Evolutionary conservation across 352 stramenopile genomes (phyloP), one percentile per base, ranked within the genome.

Genomic region (Phytophthora foliorum): DNA sequence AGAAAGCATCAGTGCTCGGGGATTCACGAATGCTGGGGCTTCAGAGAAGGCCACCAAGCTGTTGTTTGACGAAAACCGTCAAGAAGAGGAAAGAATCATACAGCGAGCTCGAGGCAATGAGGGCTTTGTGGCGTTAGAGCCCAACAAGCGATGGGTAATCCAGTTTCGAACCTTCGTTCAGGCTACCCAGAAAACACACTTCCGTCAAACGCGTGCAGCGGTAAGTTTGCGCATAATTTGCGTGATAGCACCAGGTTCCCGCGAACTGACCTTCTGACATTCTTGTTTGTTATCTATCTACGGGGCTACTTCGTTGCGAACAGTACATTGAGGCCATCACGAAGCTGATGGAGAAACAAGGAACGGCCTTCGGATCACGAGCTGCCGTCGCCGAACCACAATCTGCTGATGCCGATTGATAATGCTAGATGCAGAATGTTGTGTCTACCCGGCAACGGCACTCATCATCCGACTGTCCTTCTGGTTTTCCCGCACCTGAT

Each of bases 301-400:
- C 8, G 7, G 1, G 29, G 9, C 42, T n/a, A n/a, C n/a, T n/a
- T n/a, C n/a, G n/a, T 46, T 58, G 46, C 25, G 13, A 29, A 31
- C 42, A 92, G 84, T 91, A 87, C 57, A 88, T 93, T 64, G 79
- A 91, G 42, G 78, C 81, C 21, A 89, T 91, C 57, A 90, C 79
- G 13, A 78, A 76, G 38, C 58, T 93, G 53, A 77, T 90, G 36
- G 85, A 93, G 56, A 78, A 72, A 51, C 77, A 81, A 68, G 71
- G 71, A 48, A 70, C 72, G 13, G 59, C 67, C 19, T 81, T 80
- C 39, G 42, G 55, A 32, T 49, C 59, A 16, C 72, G 45, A 74
- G 69, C 52, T 61, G 52, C 55, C 7, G 51, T 77, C 11, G 52
- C n/a, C 27, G 63, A 80, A 50, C 21, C 50, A 51, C 53, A 62